Conservation (phyloP, 2,329 filamentous ascomycete species). For the Fusarium citri region DNA sequence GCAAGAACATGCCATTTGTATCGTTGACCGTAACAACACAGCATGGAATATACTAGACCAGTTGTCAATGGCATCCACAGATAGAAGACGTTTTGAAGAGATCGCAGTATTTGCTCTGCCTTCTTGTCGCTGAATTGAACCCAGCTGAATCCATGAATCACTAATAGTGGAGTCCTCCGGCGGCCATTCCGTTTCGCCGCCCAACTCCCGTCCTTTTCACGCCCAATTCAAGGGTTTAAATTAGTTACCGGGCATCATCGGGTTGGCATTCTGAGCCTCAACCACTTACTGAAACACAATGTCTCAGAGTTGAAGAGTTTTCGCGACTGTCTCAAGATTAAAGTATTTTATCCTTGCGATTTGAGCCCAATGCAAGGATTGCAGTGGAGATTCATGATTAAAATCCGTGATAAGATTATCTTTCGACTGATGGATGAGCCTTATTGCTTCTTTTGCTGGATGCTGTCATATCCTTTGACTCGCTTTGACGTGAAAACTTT, state of each 20-base stretch:
- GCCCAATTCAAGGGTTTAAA: slow-evolving; percentile 18
- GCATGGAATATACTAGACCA: neutral
- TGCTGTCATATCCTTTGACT: neutral
- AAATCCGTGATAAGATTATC: slow-evolving; percentile 1
- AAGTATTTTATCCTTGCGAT: neutral
- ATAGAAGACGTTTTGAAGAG: too few species aligned
- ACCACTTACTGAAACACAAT: slow-evolving; percentile 8
- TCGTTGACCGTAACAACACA: neutral
- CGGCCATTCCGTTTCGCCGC: slow-evolving; percentile 34
- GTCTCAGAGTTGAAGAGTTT: slow-evolving; percentile 9
- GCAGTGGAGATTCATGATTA: neutral
- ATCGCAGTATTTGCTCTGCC: too few species aligned
- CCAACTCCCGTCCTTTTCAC: slow-evolving; percentile 10
- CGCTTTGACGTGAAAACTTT: slow-evolving; percentile 5
- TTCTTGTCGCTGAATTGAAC: neutral
- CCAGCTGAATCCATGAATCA: slow-evolving; percentile 2
- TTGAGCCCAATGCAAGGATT: neutral
- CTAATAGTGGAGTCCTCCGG: slow-evolving; percentile 21
- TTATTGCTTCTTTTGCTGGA: neutral
- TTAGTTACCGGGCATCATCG: slow-evolving; percentile 28
- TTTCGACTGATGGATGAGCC: neutral
- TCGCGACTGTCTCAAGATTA: neutral
- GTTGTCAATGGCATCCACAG: too few species aligned
- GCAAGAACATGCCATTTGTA: neutral
- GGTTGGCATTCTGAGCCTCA: slow-evolving; percentile 13